phyloP scores from a whole-genome alignment of 2,329 filamentous ascomycete genomes.

The Curvularia sp. region DNA sequence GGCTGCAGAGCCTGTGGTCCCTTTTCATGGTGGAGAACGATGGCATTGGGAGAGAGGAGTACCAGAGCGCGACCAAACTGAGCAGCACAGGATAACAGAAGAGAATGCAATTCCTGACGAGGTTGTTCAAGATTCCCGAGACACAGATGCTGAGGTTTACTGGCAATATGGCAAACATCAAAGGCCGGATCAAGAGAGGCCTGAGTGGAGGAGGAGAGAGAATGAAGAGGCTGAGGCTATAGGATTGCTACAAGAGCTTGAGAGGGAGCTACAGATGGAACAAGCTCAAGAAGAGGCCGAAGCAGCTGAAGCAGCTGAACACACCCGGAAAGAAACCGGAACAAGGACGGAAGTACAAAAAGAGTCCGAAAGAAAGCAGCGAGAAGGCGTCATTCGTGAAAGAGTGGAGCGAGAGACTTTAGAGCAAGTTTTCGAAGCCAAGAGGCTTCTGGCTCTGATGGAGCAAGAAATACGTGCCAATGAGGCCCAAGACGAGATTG shows the following conservation, averaged over 20 bases:
- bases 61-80: background rate
- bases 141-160: conserved; percentile 1
- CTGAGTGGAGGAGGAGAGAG: conserved; percentile 11
- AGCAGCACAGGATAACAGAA: conserved; percentile 7
- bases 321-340: background rate
- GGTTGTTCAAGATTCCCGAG: background rate
- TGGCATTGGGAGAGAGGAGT: background rate
- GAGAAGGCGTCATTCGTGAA: conserved; percentile 10
- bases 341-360: conserved; percentile 2
- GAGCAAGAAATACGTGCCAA: conserved; percentile 13
- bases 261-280: conserved; percentile 2
- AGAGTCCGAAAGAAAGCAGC: conserved; percentile 11
- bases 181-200: conserved; percentile 12
- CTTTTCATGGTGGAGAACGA: background rate
- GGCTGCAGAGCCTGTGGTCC: conserved; percentile 1
- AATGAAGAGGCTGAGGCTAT: conserved; percentile 13
- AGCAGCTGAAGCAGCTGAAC: conserved; percentile 12
- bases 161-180: conserved; percentile 7
- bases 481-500: conserved; percentile 13
- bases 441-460: conserved; percentile 15
- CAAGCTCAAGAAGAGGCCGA: conserved; percentile 10
- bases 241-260: conserved; percentile 2
- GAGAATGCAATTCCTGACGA: background rate
- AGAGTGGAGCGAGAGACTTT: conserved; percentile 17
- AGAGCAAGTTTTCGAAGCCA: conserved; percentile 16